Evolutionary conservation across 2,329 filamentous ascomycete genomes (phyloP).

Genomic region (Talaromyces sp.): DNA sequence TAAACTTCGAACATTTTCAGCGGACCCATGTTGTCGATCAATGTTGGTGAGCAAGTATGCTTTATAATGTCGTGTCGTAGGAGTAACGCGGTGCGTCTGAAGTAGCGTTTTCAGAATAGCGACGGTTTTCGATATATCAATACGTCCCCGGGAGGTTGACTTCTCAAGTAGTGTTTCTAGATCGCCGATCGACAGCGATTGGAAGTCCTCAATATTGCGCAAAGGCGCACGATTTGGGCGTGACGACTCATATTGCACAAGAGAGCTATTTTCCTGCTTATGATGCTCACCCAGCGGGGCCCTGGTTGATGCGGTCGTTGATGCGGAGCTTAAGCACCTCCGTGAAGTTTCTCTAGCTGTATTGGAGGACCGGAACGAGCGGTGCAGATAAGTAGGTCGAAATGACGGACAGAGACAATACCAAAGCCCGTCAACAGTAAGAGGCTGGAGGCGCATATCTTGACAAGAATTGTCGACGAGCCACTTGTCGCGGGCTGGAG

Average conservation of each 20-base stretch:
- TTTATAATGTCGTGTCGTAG: constrained; percentile 55
- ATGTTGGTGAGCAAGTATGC: constrained; percentile 69
- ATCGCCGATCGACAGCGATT: constrained; percentile 14
- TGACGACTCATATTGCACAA: not conserved
- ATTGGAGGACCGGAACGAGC: constrained; percentile 15
- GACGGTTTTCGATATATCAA: constrained; percentile 24
- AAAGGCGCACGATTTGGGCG: not conserved
- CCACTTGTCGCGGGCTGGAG: not conserved
- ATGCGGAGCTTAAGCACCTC: constrained; percentile 7
- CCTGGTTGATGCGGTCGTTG: not conserved
- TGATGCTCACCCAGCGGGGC: not conserved
- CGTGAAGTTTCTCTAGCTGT: constrained; percentile 14
- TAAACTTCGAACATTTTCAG: constrained; percentile 57
- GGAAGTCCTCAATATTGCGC: not conserved
- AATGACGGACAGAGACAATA: constrained; percentile 39
- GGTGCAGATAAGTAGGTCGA: constrained; percentile 18
- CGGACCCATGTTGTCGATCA: constrained; percentile 59
- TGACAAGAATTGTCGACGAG: constrained; percentile 9
- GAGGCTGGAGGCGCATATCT: constrained; percentile 15
- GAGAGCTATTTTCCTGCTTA: not conserved
- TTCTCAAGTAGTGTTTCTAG: constrained; percentile 30
- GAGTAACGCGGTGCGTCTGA: constrained; percentile 31
- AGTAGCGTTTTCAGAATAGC: constrained; percentile 37
- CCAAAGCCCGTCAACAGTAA: constrained; percentile 38
- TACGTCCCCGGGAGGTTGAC: constrained; percentile 21